These are phyloP conservation scores for Fusarium tuaranense DNA, from an alignment of 2,329 filamentous ascomycete genomes.

Conservation along the genomic window DNA sequence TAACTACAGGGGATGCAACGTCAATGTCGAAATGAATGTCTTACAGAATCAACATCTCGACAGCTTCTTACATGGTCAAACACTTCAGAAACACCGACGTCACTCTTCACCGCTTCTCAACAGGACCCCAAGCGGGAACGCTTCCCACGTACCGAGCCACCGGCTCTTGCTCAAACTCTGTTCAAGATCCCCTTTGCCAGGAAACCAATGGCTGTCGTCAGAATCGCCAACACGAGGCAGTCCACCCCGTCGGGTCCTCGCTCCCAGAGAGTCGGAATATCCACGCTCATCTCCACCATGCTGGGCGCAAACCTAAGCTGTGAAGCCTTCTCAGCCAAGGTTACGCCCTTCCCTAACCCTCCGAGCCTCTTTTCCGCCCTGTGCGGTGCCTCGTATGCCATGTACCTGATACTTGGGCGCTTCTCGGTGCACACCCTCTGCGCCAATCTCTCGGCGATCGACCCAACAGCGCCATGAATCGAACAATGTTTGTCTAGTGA, in stretches of 20 bases:
- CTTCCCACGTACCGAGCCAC: slow-evolving; percentile 33
- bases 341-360: slow-evolving; percentile 30
- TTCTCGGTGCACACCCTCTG: slow-evolving; percentile 25
- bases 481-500: slow-evolving; percentile 28
- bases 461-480: slow-evolving; percentile 13
- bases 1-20: slow-evolving; percentile 9
- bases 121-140: not conserved
- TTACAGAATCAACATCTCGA: not conserved
- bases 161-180: slow-evolving; percentile 39
- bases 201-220: slow-evolving; percentile 27
- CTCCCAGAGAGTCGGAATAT: slow-evolving; percentile 25
- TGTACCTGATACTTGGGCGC: slow-evolving; percentile 40
- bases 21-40: not conserved
- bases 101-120: slow-evolving; percentile 18
- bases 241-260: slow-evolving; percentile 25
- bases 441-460: slow-evolving; percentile 12
- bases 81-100: slow-evolving; percentile 1
- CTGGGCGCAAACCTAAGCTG: slow-evolving; percentile 27
- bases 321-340: slow-evolving; percentile 8
- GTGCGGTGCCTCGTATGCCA: not conserved
- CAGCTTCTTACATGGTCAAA: not conserved
- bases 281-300: slow-evolving; percentile 20
- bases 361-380: slow-evolving; percentile 4
- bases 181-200: slow-evolving; percentile 22
- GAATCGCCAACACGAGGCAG: slow-evolving; percentile 21